phyloP scores from a whole-genome alignment of 768 basidiomycete genomes.

The Exsudoporus frostii region DNA sequence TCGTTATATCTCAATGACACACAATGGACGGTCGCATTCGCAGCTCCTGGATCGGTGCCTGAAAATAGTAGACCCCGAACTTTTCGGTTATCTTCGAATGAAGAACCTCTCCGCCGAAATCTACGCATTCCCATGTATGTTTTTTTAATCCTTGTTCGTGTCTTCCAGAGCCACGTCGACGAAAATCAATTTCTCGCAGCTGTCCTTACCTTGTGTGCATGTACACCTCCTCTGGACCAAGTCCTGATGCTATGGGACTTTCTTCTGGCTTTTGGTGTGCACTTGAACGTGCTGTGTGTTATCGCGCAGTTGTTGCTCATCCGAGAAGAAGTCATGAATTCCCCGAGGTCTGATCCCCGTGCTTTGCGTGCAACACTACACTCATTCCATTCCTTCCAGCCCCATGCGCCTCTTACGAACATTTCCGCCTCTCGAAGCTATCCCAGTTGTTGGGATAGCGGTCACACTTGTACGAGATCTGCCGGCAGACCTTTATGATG shows the following conservation, averaged over 20 bases:
- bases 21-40: background rate
- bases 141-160: background rate
- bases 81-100: slow-evolving; percentile 76
- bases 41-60: slow-evolving; percentile 93
- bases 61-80: slow-evolving; percentile 84
- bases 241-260: slow-evolving; percentile 98
- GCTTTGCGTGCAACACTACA: background rate
- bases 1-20: background rate
- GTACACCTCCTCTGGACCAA: slow-evolving; percentile 94
- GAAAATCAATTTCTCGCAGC: slow-evolving; percentile 43
- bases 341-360: slow-evolving; percentile 62
- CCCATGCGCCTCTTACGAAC: slow-evolving; percentile 94
- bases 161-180: background rate
- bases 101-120: slow-evolving; percentile 95
- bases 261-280: slow-evolving; percentile 92
- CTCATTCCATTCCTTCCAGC: slow-evolving; percentile 38
- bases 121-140: slow-evolving; percentile 94
- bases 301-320: slow-evolving; percentile 93
- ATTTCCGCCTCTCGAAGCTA: slow-evolving; percentile 87
- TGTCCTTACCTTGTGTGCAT: slow-evolving; percentile 91
- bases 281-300: slow-evolving; percentile 94
- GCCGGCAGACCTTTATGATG: slow-evolving; percentile 81
- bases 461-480: slow-evolving; percentile 93
- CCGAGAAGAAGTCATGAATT: slow-evolving; percentile 84
- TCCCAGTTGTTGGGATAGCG: slow-evolving; percentile 86